These are phyloP conservation scores for Suillus clintonianus DNA, from an alignment of 768 basidiomycete genomes.

Conservation along the genomic window DNA sequence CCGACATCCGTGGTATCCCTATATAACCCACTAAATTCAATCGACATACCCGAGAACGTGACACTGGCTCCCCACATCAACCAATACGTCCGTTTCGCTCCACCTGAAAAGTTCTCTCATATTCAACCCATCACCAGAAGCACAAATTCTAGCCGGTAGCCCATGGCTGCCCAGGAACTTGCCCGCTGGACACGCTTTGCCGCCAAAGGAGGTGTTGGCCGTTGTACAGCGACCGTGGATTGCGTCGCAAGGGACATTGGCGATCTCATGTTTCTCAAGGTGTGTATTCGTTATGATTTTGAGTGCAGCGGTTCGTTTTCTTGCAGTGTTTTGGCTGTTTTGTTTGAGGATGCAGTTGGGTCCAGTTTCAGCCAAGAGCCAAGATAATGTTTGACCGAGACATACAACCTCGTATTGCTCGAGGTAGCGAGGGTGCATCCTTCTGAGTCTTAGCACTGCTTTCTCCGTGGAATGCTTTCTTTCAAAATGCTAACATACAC, in stretches of 20 bases:
- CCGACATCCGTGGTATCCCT: background rate
- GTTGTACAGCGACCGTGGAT: constrained; percentile 71
- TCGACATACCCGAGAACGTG: background rate
- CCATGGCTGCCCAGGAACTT: constrained; percentile 72
- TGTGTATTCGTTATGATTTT: constrained; percentile 29
- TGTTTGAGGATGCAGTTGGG: background rate
- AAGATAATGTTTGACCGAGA: background rate
- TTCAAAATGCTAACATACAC: background rate
- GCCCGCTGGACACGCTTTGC: constrained; percentile 86
- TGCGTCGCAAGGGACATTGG: constrained; percentile 72
- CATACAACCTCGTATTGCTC: background rate
- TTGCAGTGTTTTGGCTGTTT: background rate
- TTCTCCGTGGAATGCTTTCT: background rate
- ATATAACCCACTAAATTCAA: background rate
- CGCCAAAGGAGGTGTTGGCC: constrained; percentile 82
- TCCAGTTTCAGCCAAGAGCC: background rate
- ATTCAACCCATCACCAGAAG: background rate
- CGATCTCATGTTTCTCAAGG: constrained; percentile 89
- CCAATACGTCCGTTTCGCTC: background rate
- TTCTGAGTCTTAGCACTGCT: background rate
- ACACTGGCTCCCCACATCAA: background rate
- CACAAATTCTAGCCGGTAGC: background rate
- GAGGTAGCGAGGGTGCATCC: background rate
- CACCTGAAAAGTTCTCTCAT: background rate
- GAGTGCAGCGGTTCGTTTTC: background rate